phyloP scores from a whole-genome alignment of 176 grass and related monocot species.

The Themeda triandra region DNA sequence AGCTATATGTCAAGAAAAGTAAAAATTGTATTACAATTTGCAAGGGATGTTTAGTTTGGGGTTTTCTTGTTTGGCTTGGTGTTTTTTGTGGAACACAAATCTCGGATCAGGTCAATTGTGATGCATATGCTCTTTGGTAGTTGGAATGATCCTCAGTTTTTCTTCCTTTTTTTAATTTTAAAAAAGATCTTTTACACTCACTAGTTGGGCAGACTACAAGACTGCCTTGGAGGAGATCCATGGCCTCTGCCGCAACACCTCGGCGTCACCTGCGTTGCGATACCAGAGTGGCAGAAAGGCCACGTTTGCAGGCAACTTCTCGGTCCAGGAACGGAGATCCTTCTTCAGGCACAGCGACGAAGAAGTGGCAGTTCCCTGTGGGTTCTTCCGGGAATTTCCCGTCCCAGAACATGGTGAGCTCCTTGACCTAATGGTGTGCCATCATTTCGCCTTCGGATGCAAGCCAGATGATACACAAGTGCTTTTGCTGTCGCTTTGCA shows the following conservation, averaged over 20 bases:
- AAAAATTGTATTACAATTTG: too few relatives aligned
- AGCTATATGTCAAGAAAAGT: too few relatives aligned
- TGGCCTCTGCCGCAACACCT: conserved; percentile 42
- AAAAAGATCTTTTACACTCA: background rate
- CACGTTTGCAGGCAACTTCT: conserved; percentile 74
- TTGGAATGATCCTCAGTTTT: background rate
- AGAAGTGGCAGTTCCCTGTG: conserved; percentile 59
- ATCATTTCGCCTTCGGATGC: conserved; percentile 27
- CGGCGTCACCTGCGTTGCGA: conserved; percentile 22
- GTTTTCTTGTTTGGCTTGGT: background rate
- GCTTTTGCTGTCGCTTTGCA: background rate
- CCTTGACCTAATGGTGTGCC: too few relatives aligned
- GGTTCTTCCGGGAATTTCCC: conserved; percentile 66
- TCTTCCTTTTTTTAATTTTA: background rate
- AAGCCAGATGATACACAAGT: background rate
- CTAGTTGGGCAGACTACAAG: conserved; percentile 47
- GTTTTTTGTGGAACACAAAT: background rate
- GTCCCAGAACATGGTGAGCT: conserved; percentile 51
- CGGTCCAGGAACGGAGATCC: conserved; percentile 36
- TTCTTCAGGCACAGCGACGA: conserved; percentile 57
- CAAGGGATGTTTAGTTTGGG: background rate
- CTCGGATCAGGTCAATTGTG: background rate
- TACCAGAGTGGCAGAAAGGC: conserved; percentile 38
- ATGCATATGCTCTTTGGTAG: background rate
- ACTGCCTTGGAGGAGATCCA: conserved; percentile 57